Conservation (phyloP, 1,284 basidiomycete genomes). For the Microbotryum scabiosae region DNA sequence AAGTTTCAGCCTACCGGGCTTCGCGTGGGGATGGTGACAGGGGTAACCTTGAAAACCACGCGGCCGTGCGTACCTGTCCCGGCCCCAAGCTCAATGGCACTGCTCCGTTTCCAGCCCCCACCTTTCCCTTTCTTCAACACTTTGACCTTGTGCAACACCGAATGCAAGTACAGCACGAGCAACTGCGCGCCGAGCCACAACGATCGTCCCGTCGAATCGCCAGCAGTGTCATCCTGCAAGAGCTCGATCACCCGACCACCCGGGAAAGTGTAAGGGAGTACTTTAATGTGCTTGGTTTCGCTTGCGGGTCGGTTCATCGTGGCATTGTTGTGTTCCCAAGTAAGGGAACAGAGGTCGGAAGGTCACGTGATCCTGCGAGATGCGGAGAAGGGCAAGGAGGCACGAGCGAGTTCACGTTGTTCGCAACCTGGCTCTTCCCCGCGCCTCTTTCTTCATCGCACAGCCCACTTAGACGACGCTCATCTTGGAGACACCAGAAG, state of each 20-base stretch:
- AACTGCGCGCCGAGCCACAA: slow-evolving; percentile 65
- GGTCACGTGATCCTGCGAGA: too few species aligned
- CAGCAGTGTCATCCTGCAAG: slow-evolving; percentile 50
- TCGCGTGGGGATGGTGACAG: neutral
- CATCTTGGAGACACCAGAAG: too few species aligned
- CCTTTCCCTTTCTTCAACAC: slow-evolving; percentile 30
- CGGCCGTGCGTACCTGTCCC: slow-evolving; percentile 52
- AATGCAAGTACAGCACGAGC: slow-evolving; percentile 28
- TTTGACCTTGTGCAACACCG: slow-evolving; percentile 21
- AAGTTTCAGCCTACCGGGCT: neutral
- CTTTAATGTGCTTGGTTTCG: slow-evolving; percentile 37
- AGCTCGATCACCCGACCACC: slow-evolving; percentile 41
- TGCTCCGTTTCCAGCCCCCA: slow-evolving; percentile 26
- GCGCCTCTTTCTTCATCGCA: too few species aligned
- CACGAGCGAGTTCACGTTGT: too few species aligned
- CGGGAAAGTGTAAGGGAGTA: slow-evolving; percentile 44
- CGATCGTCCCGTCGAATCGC: slow-evolving; percentile 67
- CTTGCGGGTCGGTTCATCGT: slow-evolving; percentile 17
- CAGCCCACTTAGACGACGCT: too few species aligned
- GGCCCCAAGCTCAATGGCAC: slow-evolving; percentile 68
- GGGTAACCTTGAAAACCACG: neutral
- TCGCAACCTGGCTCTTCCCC: too few species aligned
- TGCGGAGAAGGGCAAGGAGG: too few species aligned
- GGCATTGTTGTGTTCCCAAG: neutral
- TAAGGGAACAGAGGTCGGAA: too few species aligned